Base-by-base conservation (phyloP, 106 monocot genomes). In the Dendrobium chrysotoxum region DNA sequence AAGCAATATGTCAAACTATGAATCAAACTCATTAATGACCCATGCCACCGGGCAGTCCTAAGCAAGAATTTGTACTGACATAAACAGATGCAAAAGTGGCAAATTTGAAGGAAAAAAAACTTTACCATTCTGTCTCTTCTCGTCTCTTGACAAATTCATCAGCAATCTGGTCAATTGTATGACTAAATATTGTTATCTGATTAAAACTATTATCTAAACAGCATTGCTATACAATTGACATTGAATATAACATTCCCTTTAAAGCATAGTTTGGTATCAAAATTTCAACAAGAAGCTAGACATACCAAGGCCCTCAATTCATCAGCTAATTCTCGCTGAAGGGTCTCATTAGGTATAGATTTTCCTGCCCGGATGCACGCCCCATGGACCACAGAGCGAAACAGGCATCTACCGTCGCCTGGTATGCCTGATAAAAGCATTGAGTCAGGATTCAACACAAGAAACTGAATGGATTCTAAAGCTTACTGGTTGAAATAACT, bases 381-480 rank as follows among this genome's bases (percentile, higher is more conserved):
- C 15, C 99, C 99, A 87, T 99, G 95, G 75, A 83, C 91, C 39
- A 99, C 85, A 50, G 99, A 93, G 58, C 95, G 92, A 75, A 99
- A 99, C 84, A 99, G 84, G 76, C 99, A 99, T 81, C 99, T 95
- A 21, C 99, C 99, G 89, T 99, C 99, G 80, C 99, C 99, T 7
- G 99, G 95, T 84, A 99, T 95, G 28, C 99, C 99, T 70, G 53
- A 54, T 41, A 65, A 23, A 44, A 57, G 55, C 3, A 53, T 53
- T 25, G 47, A 50, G 30, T 30, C 26, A 77, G 15, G 31, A 70
- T 10, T 15, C 35, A 30, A 70, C 70, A 28, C 3, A 70, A 70
- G 31, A 70, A 77, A 77, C 15, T 40, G 31, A 81, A 41, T 25
- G 53, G 28, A 20, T 64, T 76, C 7, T 17, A 75, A 18, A 61